These are phyloP conservation scores for Euphorbia lathyris DNA, from an alignment of 345 rosid species.

Conservation along the genomic window DNA sequence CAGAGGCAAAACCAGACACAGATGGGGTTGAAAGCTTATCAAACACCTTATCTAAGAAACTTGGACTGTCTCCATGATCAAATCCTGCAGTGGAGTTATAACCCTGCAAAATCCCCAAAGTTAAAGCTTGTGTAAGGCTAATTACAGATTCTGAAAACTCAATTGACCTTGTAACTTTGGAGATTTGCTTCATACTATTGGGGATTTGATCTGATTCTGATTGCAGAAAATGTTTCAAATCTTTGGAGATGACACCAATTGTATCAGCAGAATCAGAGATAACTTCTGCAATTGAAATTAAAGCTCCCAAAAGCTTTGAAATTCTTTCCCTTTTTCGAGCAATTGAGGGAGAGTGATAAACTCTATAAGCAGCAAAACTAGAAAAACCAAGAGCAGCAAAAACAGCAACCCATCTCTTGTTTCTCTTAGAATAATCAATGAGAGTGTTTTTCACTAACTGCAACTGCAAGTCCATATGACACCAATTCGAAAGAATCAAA, in stretches of 20 bases:
- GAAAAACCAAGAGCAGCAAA: conserved; percentile 37
- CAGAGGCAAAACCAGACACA: conserved; percentile 76
- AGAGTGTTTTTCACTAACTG: conserved; percentile 40
- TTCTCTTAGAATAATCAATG: conserved; percentile 39
- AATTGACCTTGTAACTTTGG: conserved; percentile 48
- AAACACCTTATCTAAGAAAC: conserved; percentile 48
- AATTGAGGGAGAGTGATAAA: conserved; percentile 55
- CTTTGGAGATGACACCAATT: conserved; percentile 43
- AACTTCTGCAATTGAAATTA: conserved; percentile 54
- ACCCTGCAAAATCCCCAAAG: conserved; percentile 49
- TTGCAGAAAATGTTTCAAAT: conserved; percentile 48
- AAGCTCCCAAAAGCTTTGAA: conserved; percentile 45
- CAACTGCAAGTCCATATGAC: conserved; percentile 48
- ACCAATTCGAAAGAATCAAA: neutral
- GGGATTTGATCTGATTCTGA: conserved; percentile 75
- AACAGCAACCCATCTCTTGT: conserved; percentile 53
- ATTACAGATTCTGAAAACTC: conserved; percentile 51
- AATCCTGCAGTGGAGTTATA: conserved; percentile 23
- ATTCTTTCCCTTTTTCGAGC: conserved; percentile 46
- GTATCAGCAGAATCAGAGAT: conserved; percentile 60
- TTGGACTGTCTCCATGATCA: conserved; percentile 22
- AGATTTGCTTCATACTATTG: conserved; percentile 64
- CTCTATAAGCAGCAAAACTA: conserved; percentile 55
- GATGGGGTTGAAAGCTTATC: conserved; percentile 61
- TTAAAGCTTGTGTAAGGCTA: conserved; percentile 49